Evolutionary conservation across 2,329 filamentous ascomycete species (phyloP).

Genomic region (Cladophialophora psammophila): DNA sequence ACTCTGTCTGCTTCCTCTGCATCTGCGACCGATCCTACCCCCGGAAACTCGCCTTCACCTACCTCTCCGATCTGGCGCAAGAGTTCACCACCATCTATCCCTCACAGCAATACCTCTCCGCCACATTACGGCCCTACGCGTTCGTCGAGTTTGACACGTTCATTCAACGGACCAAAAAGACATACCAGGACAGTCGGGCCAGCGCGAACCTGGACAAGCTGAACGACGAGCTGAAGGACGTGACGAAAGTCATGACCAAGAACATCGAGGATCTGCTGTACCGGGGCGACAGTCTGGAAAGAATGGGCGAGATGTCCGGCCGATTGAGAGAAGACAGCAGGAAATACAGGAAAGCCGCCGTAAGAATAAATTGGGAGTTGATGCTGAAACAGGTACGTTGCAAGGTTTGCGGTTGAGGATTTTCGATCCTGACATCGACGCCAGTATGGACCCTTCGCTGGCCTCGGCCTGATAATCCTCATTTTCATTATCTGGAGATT

Average conservation of each 20-base stretch:
- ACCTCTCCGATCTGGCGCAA: slow-evolving; percentile 87
- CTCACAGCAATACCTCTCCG: slow-evolving; percentile 73
- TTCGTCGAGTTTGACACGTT: slow-evolving; percentile 99
- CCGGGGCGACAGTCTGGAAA: slow-evolving; percentile 88
- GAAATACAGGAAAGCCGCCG: slow-evolving; percentile 91
- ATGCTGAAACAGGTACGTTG: slow-evolving; percentile 78
- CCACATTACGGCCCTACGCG: slow-evolving; percentile 84
- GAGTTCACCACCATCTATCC: slow-evolving; percentile 92
- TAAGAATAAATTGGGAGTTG: slow-evolving; percentile 97
- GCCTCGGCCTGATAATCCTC: slow-evolving; percentile 79
- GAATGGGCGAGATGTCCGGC: slow-evolving; percentile 94
- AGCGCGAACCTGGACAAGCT: slow-evolving; percentile 92
- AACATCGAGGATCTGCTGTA: slow-evolving; percentile 99
- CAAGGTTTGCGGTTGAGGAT: neutral
- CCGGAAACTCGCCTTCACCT: slow-evolving; percentile 97
- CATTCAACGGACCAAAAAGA: slow-evolving; percentile 89
- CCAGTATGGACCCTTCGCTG: slow-evolving; percentile 86
- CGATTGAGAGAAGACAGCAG: slow-evolving; percentile 88
- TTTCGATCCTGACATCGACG: slow-evolving; percentile 23
- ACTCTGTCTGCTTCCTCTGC: slow-evolving; percentile 87
- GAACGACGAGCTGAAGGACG: slow-evolving; percentile 96
- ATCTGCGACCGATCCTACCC: slow-evolving; percentile 94
- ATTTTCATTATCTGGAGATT: slow-evolving; percentile 93
- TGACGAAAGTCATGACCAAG: slow-evolving; percentile 99
- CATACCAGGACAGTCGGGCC: slow-evolving; percentile 91